Evolutionary conservation across 1,284 basidiomycete genomes (phyloP).

Genomic region (Trametes hirsuta): DNA sequence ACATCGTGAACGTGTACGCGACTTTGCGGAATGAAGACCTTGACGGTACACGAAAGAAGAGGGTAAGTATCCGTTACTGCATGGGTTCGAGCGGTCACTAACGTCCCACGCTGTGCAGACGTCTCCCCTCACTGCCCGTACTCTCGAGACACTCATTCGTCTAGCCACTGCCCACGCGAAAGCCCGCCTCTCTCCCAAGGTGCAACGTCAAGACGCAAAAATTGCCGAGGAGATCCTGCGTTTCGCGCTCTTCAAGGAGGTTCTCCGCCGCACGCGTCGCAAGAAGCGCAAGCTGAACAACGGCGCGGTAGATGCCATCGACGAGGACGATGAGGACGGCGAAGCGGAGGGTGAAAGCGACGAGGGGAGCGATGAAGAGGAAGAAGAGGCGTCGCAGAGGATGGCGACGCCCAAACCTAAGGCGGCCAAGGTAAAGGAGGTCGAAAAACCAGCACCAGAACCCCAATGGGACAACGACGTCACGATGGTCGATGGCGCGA

Average conservation of each 20-base stretch:
- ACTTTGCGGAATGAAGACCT: conserved; percentile 91
- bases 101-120: conserved; percentile 57
- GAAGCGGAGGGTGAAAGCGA: conserved; percentile 50
- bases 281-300: conserved; percentile 84
- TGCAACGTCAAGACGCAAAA: conserved; percentile 86
- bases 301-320: conserved; percentile 45
- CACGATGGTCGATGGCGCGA: conserved; percentile 56
- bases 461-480: conserved; percentile 64
- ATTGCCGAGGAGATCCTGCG: conserved; percentile 95
- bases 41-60: conserved; percentile 83
- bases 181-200: conserved; percentile 84
- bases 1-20: conserved; percentile 93
- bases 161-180: conserved; percentile 98
- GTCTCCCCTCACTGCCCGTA: conserved; percentile 96
- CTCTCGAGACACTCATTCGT: conserved; percentile 98
- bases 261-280: conserved; percentile 77
- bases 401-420: conserved; percentile 48
- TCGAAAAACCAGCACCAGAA: conserved; percentile 18
- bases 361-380: conserved; percentile 55
- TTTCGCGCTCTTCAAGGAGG: conserved; percentile 98
- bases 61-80: conserved; percentile 51
- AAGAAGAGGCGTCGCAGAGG: conserved; percentile 54
- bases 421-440: conserved; percentile 38
- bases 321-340: conserved; percentile 46
- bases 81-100: background rate